A percentile compares a stretch with the other conserved stretches of the same genome.
These are phyloP conservation scores for Mycena kentingensis DNA, from an alignment of 768 basidiomycete species.

Conservation along the genomic window DNA sequence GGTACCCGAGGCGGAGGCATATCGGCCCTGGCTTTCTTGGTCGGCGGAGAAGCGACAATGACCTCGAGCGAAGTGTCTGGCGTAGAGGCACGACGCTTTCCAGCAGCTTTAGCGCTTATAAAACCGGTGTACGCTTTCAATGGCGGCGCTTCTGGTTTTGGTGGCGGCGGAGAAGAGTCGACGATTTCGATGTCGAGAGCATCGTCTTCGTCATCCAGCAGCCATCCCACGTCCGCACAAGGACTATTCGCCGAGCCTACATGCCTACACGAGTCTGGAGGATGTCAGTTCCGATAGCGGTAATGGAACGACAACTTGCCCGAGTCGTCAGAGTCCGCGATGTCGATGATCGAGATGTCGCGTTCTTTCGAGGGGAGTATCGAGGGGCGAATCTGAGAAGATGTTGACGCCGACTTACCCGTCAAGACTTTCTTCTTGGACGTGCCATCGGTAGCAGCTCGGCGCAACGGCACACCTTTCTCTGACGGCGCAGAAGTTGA, in stretches of 20 bases:
- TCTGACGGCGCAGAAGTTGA: constrained; percentile 30
- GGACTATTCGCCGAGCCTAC: constrained; percentile 31
- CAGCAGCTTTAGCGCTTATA: constrained; percentile 12
- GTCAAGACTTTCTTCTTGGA: constrained; percentile 27
- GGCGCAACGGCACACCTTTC: constrained; percentile 44
- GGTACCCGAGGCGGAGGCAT: constrained; percentile 42
- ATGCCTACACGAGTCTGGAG: too few species aligned
- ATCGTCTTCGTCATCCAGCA: constrained; percentile 67
- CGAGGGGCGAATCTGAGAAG: constrained; percentile 16
- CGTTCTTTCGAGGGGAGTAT: constrained; percentile 28
- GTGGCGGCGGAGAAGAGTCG: constrained; percentile 48
- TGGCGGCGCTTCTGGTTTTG: neutral
- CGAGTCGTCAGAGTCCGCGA: constrained; percentile 28
- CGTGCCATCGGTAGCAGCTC: constrained; percentile 44
- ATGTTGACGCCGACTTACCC: constrained; percentile 4
- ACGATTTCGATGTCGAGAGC: constrained; percentile 53
- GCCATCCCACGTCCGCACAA: constrained; percentile 55
- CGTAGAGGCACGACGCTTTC: constrained; percentile 8
- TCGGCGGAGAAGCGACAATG: constrained; percentile 6
- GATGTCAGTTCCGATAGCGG: neutral
- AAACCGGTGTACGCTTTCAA: too few species aligned
- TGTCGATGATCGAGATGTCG: constrained; percentile 19
- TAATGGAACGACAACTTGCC: neutral
- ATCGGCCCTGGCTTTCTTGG: constrained; percentile 8
- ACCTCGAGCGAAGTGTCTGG: constrained; percentile 30